Percentiles rank a stretch among this genome's conserved stretches.
phyloP scores from a whole-genome alignment of 1,284 basidiomycete genomes.

The Rhodotorula mucilaginosa region DNA sequence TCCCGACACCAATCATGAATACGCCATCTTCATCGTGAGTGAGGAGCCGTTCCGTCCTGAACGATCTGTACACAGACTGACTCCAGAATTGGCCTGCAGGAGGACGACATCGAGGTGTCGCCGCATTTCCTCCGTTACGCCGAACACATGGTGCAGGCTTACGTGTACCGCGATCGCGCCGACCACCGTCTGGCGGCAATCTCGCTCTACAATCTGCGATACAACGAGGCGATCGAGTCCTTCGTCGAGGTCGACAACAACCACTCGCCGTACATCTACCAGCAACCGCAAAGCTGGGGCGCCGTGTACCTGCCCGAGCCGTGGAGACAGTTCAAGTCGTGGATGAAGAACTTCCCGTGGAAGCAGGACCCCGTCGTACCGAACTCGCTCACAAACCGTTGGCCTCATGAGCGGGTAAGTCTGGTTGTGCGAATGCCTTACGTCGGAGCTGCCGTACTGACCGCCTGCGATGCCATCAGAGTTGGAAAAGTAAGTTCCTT shows the following conservation, averaged over 20 bases:
- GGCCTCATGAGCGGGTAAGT: not conserved
- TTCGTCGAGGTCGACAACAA: constrained; percentile 10
- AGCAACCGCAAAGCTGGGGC: constrained; percentile 22
- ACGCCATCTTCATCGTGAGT: constrained; percentile 2
- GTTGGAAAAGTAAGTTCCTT: not conserved
- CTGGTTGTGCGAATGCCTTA: not conserved
- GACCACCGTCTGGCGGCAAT: constrained; percentile 15
- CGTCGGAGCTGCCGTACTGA: not conserved
- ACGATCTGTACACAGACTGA: not conserved
- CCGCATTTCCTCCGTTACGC: constrained; percentile 22
- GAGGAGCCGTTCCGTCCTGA: too few relatives aligned
- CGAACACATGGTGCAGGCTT: constrained; percentile 13
- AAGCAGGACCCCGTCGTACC: not conserved
- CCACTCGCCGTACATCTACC: constrained; percentile 9
- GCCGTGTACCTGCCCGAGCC: constrained; percentile 16
- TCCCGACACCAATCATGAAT: not conserved
- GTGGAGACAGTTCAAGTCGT: constrained; percentile 10
- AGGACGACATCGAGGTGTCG: constrained; percentile 24
- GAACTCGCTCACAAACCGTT: constrained; percentile 4
- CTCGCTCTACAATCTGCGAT: constrained; percentile 21
- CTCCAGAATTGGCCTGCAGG: not conserved
- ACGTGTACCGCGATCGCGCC: constrained; percentile 16
- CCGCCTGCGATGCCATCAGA: not conserved
- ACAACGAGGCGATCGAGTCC: constrained; percentile 13
- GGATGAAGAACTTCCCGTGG: not conserved